Base-by-base conservation (phyloP, 495 filamentous ascomycete species). In the Margaritispora aquatica region DNA sequence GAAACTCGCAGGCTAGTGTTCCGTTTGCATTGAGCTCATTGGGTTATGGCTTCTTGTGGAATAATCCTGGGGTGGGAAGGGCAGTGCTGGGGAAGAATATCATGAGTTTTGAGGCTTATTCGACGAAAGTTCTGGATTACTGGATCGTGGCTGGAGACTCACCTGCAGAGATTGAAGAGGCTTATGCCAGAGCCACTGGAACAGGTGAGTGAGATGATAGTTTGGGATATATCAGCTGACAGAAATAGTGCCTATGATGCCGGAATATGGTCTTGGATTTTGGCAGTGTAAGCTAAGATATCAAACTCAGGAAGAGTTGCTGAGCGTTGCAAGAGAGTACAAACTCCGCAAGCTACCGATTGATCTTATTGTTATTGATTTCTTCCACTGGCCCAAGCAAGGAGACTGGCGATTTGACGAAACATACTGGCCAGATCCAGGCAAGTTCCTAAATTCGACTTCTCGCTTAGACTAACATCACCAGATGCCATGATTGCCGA, bases 231-330 rank as follows among this genome's bases (percentile, higher is more conserved):
- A 3, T 44, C 19, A n/a, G 38, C 38, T 44, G 15, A 44, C 38
- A 17, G 7, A 44, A 44, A 44, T 72, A 46, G 80, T 77, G 0
- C 82, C 82, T 0, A 79, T 78, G 77, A 85, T 85, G 82, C 82
- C 82, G 1, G 81, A 84, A 54, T 84, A 82, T 53, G 82, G 82
- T 7, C 73, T 83, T 20, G 82, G 82, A 0, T 85, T 83, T 62
- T 85, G 82, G 81, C 81, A 85, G 58, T 82, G 80, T 67, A 84
- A 83, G 67, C 71, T 84, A 24, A 75, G 81, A 0, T 85, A 84
- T 64, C 76, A 76, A 66, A 83, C 78, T 15, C 82, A 85, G 64
- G 80, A 84, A 52, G 77, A 84, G 66, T 51, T 84, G 17, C 67
- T 85, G 2, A 59, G 70, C 2, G 74, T 85, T 3, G 80, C 79